phyloP scores from a whole-genome alignment of 257 asterid species.

The Avicennia marina region DNA sequence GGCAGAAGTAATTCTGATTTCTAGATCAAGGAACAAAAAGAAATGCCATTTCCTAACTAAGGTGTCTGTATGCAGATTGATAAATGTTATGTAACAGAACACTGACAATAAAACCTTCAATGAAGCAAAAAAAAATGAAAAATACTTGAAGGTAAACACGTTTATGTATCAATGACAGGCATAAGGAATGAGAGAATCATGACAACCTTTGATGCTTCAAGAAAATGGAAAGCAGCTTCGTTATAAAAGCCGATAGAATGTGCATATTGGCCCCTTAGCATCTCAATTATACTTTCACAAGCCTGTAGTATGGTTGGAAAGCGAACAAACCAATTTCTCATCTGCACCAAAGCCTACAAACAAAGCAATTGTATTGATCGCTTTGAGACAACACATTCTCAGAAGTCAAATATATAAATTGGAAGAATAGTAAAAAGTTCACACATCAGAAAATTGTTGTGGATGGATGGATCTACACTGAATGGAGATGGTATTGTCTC shows the following conservation, averaged over 20 bases:
- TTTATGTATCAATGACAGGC: slow-evolving; percentile 7
- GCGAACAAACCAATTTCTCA: slow-evolving; percentile 78
- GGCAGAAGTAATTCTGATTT: background rate
- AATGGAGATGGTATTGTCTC: too few relatives aligned
- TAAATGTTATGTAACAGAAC: too few relatives aligned
- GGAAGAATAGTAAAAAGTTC: too few relatives aligned
- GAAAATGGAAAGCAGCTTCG: slow-evolving; percentile 87
- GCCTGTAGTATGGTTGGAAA: slow-evolving; percentile 95
- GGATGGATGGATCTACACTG: too few relatives aligned
- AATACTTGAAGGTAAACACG: background rate
- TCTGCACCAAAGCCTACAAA: slow-evolving; percentile 85
- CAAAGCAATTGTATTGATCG: slow-evolving; percentile 6
- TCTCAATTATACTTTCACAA: slow-evolving; percentile 81
- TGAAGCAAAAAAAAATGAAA: background rate
- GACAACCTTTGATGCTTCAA: slow-evolving; percentile 79
- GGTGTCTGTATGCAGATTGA: too few relatives aligned
- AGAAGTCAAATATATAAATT: background rate
- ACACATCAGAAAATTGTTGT: too few relatives aligned
- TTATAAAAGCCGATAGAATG: slow-evolving; percentile 79
- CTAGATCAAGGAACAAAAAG: background rate
- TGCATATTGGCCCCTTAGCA: slow-evolving; percentile 95
- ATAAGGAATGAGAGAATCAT: slow-evolving; percentile 9
- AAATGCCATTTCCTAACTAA: background rate
- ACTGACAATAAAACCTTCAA: too few relatives aligned
- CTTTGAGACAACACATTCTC: slow-evolving; percentile 5